A percentile compares a stretch with the other conserved stretches of the same genome.
Conservation (phyloP, 208 protist genomes). For the Crithidia expoeki region DNA sequence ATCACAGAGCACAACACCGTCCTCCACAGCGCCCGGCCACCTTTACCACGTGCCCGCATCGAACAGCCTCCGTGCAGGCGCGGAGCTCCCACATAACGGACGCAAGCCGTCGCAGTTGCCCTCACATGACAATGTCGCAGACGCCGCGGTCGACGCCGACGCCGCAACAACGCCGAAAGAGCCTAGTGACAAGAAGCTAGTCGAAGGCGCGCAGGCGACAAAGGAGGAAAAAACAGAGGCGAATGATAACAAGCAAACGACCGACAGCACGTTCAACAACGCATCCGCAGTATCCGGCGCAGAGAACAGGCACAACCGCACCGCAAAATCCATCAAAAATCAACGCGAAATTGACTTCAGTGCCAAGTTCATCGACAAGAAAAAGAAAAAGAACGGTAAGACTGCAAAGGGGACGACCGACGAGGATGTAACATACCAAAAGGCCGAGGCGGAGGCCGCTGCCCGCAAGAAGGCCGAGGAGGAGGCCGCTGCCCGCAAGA, state of each 20-base stretch:
- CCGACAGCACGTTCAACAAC: too few species aligned
- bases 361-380: constrained; percentile 2
- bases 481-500: constrained; percentile 2
- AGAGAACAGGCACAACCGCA: not conserved
- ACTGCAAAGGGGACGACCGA: too few species aligned
- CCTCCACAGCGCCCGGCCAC: not conserved
- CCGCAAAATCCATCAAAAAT: not conserved
- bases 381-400: not conserved
- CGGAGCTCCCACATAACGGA: not conserved
- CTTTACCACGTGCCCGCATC: not conserved
- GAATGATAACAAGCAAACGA: too few species aligned
- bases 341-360: not conserved
- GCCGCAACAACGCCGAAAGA: not conserved
- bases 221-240: not conserved
- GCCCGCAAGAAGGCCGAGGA: constrained; percentile 1
- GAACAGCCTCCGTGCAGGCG: not conserved
- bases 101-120: not conserved
- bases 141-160: not conserved
- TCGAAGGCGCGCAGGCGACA: not conserved
- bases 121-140: not conserved
- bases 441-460: constrained; percentile 1
- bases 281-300: not conserved
- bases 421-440: too few species aligned
- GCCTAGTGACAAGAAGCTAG: not conserved
- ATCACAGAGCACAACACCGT: not conserved